Conservation (phyloP, 345 rosid species). For the Anacardium occidentale region DNA sequence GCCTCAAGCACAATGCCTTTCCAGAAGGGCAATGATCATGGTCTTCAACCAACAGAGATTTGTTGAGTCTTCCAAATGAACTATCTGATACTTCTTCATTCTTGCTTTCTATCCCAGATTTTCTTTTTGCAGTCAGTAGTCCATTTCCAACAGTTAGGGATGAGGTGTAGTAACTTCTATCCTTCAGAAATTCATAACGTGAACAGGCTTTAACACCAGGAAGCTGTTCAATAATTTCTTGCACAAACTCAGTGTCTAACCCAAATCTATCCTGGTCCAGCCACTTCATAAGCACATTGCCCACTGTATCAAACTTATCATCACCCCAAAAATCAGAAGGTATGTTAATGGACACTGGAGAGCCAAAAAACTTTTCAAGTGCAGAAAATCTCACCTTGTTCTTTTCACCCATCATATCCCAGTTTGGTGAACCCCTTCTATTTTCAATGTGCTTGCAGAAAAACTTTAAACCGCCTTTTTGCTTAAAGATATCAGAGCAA, state of each 20-base stretch:
- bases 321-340: constrained; percentile 37
- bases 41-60: constrained; percentile 40
- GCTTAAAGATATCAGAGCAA: constrained; percentile 43
- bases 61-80: constrained; percentile 47
- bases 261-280: constrained; percentile 90
- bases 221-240: constrained; percentile 75
- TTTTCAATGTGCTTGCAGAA: constrained; percentile 64
- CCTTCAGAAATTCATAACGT: constrained; percentile 54
- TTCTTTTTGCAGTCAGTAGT: constrained; percentile 47
- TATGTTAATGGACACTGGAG: constrained; percentile 32
- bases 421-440: constrained; percentile 34
- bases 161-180: constrained; percentile 46
- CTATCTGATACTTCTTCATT: constrained; percentile 34
- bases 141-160: constrained; percentile 66
- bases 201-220: constrained; percentile 70
- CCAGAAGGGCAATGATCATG: constrained; percentile 51
- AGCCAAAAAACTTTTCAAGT: constrained; percentile 65
- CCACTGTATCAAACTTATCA: constrained; percentile 39
- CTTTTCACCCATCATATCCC: constrained; percentile 42
- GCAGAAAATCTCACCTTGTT: constrained; percentile 31
- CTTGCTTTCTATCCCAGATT: constrained; percentile 38
- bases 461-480: constrained; percentile 44
- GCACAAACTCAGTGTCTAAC: constrained; percentile 84
- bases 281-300: constrained; percentile 61
- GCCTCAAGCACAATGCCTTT: constrained; percentile 57